phyloP scores from a whole-genome alignment of 2,329 filamentous ascomycete species.

The Beauveria varroae region DNA sequence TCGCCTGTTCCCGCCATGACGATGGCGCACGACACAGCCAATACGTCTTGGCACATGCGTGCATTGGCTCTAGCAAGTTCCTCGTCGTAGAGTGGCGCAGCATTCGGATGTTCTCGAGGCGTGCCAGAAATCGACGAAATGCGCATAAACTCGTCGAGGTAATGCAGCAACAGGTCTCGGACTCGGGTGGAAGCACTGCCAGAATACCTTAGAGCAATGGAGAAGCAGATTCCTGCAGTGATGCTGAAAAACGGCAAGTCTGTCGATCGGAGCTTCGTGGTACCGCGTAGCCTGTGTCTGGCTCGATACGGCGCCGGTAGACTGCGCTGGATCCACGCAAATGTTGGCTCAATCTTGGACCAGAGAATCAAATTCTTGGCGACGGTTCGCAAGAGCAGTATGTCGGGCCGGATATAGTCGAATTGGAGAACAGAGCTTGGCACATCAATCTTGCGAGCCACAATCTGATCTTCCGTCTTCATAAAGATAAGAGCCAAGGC shows the following conservation, averaged over 20 bases:
- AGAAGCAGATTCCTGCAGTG: conserved; percentile 79
- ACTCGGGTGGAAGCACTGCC: conserved; percentile 64
- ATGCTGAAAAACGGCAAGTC: conserved; percentile 94
- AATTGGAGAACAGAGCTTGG: conserved; percentile 87
- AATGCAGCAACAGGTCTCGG: conserved; percentile 73
- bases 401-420: conserved; percentile 89
- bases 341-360: conserved; percentile 67
- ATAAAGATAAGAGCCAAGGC: conserved; percentile 90
- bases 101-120: conserved; percentile 21
- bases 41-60: conserved; percentile 82
- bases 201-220: conserved; percentile 64
- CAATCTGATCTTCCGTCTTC: conserved; percentile 83
- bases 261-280: conserved; percentile 61
- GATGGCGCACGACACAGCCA: conserved; percentile 73
- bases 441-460: conserved; percentile 88
- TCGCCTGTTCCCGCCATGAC: conserved; percentile 98
- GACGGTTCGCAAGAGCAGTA: conserved; percentile 82
- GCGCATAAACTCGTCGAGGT: conserved; percentile 79
- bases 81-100: conserved; percentile 61
- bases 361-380: conserved; percentile 90
- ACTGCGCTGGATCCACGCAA: conserved; percentile 67
- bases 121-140: conserved; percentile 53
- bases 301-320: conserved; percentile 63
- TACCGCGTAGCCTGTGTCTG: conserved; percentile 51
- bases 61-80: conserved; percentile 76